These are phyloP conservation scores for Macrophomina pseudophaseolina DNA, from an alignment of 2,329 filamentous ascomycete species.

Conservation along the genomic window DNA sequence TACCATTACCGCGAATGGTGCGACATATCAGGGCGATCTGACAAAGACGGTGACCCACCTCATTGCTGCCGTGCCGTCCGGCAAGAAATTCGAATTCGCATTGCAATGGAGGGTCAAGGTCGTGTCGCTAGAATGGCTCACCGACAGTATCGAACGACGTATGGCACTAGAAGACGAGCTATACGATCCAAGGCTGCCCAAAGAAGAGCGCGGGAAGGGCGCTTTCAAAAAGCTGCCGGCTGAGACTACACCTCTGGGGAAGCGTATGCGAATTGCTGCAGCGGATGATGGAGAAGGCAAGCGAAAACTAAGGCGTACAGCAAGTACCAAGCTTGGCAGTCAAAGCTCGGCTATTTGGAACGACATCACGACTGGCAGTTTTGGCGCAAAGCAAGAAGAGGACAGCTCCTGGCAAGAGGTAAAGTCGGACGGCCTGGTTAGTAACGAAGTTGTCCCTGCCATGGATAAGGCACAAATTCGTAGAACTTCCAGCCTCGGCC, in stretches of 20 bases:
- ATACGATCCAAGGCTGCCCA: constrained; percentile 76
- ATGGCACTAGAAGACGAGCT: constrained; percentile 89
- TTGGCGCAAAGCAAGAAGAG: constrained; percentile 34
- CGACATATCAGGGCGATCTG: constrained; percentile 84
- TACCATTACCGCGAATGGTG: constrained; percentile 72
- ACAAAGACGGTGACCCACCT: constrained; percentile 87
- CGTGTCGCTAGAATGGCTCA: constrained; percentile 83
- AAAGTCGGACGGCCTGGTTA: constrained; percentile 30
- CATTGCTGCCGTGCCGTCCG: constrained; percentile 76
- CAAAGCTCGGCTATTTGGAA: constrained; percentile 89
- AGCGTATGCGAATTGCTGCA: constrained; percentile 37
- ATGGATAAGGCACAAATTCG: constrained; percentile 1
- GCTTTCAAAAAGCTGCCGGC: constrained; percentile 65
- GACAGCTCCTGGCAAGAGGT: constrained; percentile 43
- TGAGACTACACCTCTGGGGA: constrained; percentile 48
- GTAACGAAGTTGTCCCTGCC: constrained; percentile 25
- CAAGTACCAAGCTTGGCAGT: constrained; percentile 79
- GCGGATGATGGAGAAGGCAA: constrained; percentile 57
- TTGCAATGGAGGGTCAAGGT: constrained; percentile 79
- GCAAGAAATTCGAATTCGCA: constrained; percentile 91
- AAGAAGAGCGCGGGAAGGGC: constrained; percentile 73
- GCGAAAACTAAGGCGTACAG: constrained; percentile 84
- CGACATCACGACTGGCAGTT: constrained; percentile 69
- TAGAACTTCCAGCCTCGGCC: constrained; percentile 28
- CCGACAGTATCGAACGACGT: constrained; percentile 79